Conservation (phyloP, 768 basidiomycete genomes). For the Cubamyces lactineus region DNA sequence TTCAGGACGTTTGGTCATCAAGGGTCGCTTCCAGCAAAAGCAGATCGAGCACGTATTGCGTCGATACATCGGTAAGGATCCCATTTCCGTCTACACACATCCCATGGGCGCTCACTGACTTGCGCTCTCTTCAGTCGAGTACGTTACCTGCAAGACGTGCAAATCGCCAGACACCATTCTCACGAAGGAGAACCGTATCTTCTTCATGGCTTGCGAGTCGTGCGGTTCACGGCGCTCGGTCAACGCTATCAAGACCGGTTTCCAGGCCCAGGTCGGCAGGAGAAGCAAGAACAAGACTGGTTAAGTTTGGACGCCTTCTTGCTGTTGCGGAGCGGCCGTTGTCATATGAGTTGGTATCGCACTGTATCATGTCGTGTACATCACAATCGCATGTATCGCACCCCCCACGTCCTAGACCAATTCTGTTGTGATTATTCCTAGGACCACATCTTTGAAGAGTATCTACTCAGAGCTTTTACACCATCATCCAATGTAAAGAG, state of each 20-base stretch:
- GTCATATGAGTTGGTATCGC: constrained; percentile 3
- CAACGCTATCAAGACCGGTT: constrained; percentile 97
- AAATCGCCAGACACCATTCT: constrained; percentile 98
- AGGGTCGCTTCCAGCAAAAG: constrained; percentile 97
- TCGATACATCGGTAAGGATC: constrained; percentile 88
- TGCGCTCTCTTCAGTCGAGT: constrained; percentile 68
- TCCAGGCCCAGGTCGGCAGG: constrained; percentile 94
- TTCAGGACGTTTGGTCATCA: constrained; percentile 90
- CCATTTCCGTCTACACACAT: neutral
- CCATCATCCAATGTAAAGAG: too few species aligned
- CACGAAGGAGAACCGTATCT: constrained; percentile 97
- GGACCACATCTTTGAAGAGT: neutral
- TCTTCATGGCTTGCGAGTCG: constrained; percentile 94
- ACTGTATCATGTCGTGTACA: constrained; percentile 23
- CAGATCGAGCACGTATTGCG: constrained; percentile 97
- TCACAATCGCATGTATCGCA: constrained; percentile 23
- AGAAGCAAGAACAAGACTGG: constrained; percentile 82
- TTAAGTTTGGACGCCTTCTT: constrained; percentile 29
- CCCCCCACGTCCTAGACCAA: neutral
- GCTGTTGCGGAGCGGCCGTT: neutral
- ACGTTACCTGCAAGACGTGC: constrained; percentile 99
- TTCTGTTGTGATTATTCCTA: neutral
- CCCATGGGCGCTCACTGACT: neutral
- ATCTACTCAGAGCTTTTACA: neutral
- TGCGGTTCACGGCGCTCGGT: constrained; percentile 92